Evolutionary conservation across 495 filamentous ascomycete species (phyloP).

Genomic region (Lasiosphaeris hirsuta): DNA sequence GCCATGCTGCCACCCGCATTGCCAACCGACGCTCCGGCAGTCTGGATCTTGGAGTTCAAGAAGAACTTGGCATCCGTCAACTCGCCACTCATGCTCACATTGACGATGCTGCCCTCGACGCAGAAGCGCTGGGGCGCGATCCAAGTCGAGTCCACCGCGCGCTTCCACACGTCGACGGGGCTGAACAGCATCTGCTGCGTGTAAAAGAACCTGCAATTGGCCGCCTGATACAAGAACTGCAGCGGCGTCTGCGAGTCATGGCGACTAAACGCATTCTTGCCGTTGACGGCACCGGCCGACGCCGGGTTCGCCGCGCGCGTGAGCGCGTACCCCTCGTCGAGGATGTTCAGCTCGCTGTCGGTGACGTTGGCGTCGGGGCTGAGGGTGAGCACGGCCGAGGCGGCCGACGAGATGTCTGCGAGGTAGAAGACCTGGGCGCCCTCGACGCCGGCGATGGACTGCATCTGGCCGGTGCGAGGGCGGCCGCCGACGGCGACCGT

Average conservation of each 20-base stretch:
- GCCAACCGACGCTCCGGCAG: neutral
- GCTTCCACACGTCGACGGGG: constrained; percentile 43
- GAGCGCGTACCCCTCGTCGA: constrained; percentile 24
- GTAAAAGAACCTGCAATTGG: constrained; percentile 55
- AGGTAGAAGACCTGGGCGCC: constrained; percentile 37
- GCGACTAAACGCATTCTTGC: constrained; percentile 35
- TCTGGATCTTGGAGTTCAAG: constrained; percentile 5
- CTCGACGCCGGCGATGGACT: constrained; percentile 58
- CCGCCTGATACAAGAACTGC: constrained; percentile 52
- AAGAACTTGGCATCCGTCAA: constrained; percentile 15
- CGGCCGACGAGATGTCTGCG: constrained; percentile 14
- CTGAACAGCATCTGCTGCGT: constrained; percentile 43
- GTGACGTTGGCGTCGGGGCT: constrained; percentile 13
- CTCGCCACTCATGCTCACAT: constrained; percentile 2
- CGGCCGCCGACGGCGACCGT: constrained; percentile 56
- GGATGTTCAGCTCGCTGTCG: constrained; percentile 15
- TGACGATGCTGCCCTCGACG: constrained; percentile 19
- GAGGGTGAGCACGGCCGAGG: constrained; percentile 13
- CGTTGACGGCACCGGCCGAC: constrained; percentile 28
- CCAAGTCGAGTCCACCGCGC: constrained; percentile 67
- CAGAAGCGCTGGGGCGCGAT: constrained; percentile 36
- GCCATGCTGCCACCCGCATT: too few species aligned
- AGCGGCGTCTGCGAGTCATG: constrained; percentile 37
- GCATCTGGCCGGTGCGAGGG: constrained; percentile 50
- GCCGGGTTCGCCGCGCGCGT: constrained; percentile 16